Percentiles rank a stretch among this genome's conserved stretches.
Conservation (phyloP, 1,284 basidiomycete species). For the Coniophora puteana region DNA sequence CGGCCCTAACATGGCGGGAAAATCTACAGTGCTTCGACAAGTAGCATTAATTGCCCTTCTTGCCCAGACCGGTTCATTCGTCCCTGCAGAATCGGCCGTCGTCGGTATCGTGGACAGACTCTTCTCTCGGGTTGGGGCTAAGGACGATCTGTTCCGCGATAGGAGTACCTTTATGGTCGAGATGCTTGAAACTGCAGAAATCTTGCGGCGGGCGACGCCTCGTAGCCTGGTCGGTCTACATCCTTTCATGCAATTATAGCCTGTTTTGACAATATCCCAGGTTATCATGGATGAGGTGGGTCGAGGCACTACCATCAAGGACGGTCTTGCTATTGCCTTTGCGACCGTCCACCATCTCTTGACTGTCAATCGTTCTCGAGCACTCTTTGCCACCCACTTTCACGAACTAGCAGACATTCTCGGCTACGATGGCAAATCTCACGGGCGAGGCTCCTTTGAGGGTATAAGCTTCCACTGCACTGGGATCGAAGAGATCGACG, state of each 20-base stretch:
- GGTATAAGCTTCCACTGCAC: slow-evolving; percentile 87
- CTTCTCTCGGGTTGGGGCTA: slow-evolving; percentile 94
- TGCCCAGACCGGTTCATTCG: slow-evolving; percentile 91
- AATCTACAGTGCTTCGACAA: slow-evolving; percentile 91
- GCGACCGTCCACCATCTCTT: slow-evolving; percentile 85
- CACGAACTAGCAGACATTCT: slow-evolving; percentile 91
- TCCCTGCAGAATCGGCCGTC: slow-evolving; percentile 78
- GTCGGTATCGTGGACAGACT: slow-evolving; percentile 89
- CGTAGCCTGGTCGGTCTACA: slow-evolving; percentile 64
- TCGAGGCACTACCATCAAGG: slow-evolving; percentile 88
- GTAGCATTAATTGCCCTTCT: slow-evolving; percentile 88
- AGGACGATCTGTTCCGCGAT: slow-evolving; percentile 92
- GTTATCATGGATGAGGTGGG: slow-evolving; percentile 99
- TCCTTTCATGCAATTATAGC: slow-evolving; percentile 1
- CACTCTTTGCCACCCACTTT: slow-evolving; percentile 96
- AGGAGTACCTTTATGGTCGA: slow-evolving; percentile 94
- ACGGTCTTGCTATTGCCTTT: slow-evolving; percentile 92
- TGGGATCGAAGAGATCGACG: slow-evolving; percentile 73
- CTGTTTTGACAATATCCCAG: slow-evolving; percentile 33
- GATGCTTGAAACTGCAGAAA: slow-evolving; percentile 84
- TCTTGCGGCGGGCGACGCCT: slow-evolving; percentile 77
- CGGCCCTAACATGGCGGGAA: slow-evolving; percentile 96
- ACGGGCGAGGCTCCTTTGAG: slow-evolving; percentile 44
- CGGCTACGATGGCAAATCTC: slow-evolving; percentile 42
- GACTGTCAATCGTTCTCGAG: slow-evolving; percentile 70